Evolutionary conservation across 805 yeast genomes (phyloP).

Genomic region (Candida caryicola): DNA sequence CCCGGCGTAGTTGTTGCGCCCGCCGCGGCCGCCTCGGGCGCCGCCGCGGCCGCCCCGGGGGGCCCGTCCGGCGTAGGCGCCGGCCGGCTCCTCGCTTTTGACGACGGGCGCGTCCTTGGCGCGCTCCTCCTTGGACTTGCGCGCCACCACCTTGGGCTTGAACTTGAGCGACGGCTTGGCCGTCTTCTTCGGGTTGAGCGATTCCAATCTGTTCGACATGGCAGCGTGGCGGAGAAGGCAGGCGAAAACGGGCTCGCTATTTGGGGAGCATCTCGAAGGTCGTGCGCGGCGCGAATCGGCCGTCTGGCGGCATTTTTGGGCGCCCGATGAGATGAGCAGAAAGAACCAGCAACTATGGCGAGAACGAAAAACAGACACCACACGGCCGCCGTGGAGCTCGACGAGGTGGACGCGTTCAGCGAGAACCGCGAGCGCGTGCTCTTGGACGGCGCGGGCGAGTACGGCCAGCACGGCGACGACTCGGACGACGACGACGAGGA

Average conservation of each 20-base stretch:
- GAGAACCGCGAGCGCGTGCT: conserved; percentile 55
- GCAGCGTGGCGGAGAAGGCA: not conserved
- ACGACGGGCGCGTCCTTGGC: conserved; percentile 67
- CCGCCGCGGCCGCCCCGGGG: conserved; percentile 26
- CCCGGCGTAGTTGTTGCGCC: conserved; percentile 37
- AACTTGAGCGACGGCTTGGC: conserved; percentile 63
- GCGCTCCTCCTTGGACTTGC: conserved; percentile 81
- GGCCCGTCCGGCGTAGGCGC: conserved; percentile 17
- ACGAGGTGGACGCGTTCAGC: conserved; percentile 70
- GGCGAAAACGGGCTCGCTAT: too few species aligned
- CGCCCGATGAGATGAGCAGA: too few species aligned
- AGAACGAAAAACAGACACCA: conserved; percentile 12
- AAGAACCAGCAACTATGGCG: conserved; percentile 15
- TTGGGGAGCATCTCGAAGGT: not conserved
- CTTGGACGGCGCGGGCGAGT: conserved; percentile 54
- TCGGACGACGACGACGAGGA: conserved; percentile 50
- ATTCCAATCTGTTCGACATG: conserved; percentile 44
- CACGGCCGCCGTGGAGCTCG: conserved; percentile 41
- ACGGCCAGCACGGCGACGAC: conserved; percentile 18
- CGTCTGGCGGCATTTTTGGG: too few species aligned
- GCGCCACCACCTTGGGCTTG: conserved; percentile 82
- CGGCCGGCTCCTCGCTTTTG: conserved; percentile 30
- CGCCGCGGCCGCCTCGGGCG: conserved; percentile 34
- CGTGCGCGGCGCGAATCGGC: not conserved
- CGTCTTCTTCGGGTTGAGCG: conserved; percentile 35